Base-by-base conservation (phyloP, 768 basidiomycete genomes). In the Favolaschia claudopus region DNA sequence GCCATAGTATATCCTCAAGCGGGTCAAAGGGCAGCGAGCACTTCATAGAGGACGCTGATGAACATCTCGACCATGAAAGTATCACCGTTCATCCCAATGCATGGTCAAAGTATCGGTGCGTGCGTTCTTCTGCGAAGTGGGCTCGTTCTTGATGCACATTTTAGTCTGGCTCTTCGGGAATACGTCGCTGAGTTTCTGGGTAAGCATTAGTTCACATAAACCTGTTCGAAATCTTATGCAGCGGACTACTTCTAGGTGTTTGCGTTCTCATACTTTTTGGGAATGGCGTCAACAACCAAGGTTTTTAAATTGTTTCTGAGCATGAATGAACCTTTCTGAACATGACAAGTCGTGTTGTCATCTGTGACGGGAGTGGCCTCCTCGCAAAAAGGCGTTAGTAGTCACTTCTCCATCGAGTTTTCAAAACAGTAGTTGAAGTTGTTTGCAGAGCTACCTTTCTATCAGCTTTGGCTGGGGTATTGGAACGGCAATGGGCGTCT, bases 401-500 rank as follows among this genome's bases (percentile, higher is more conserved):
- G 44, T 51, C 32, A 20, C 34, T 8, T 5, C 20, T 4, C 32
- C 5, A n/a, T 12, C 10, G 14, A 28, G 13, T 34, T 29, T 33
- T 6, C 29, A 25, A 10, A 36, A 38, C 5, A 24, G 8, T 32
- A 38, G 14, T 33, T 52, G 24, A 45, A 1, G 22, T 20, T 15
- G 5, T 12, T 12, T 38, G 7, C 29, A 57, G 59, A 52, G 37
- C 34, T 51, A 60, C 34, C 56, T 59, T 24, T 51, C 84, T 15
- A 74, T 85, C 49, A 79, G 72, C 60, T 76, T 86, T 38, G 84
- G 83, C 33, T 88, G 87, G 86, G 86, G 78, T 5, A 69, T 79
- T 51, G 87, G 88, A 24, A 76, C 84, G 4, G 83, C 85, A 9
- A 75, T 91, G 70, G 90, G 88, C 29, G 88, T 88, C 10, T 91